Base-by-base conservation (phyloP, 331 rosid species). In the Quercus tomentella region DNA sequence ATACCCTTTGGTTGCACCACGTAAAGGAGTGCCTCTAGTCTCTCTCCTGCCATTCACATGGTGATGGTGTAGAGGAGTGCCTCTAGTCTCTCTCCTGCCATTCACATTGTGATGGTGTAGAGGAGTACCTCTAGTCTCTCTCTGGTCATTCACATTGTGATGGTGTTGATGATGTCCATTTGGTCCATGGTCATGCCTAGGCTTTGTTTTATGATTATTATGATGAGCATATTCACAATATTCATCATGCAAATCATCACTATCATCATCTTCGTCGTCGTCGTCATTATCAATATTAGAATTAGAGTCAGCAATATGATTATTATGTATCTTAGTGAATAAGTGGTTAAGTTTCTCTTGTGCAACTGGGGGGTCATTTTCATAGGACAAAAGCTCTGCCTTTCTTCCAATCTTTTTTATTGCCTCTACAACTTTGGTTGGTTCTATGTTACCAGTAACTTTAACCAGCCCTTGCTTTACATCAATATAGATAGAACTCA, bases 401-500 rank as follows among this genome's bases (percentile, higher is more conserved):
- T 80, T 74, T 21, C 37, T 67, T 8, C 56, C 73, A 28, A 2
- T 52, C 30, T 70, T 31, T 58, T 56, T 31, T 7, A 80, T 41
- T 12, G 71, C 79, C 15, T 41, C 61, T 2, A 76, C 30, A 3
- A 76, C 28, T 8, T 3, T 43, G 12, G 79, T 8, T 22, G 62
- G 41, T 37, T 80, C 76, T 41, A 25, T 30, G 5, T 52, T 74
- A n/a, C 83, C 79, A 26, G n/a, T 26, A 80, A 56, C 83, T 56
- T 31, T 55, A 26, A 80, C 71, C 8, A 56, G 25, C 7, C 67
- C 83, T 7, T 14, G 17, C 37, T 41, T 45, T 21, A 12, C 16
- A 67, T 74, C 73, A 2, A 79, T 7, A 26, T 6, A 3, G 65
- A 79, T 2, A 41, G 30, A 25, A 7, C 17, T 80, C 69, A 80